These are phyloP conservation scores for Lasiodiplodia sp. DNA, from an alignment of 2,329 filamentous ascomycete species.

Conservation along the genomic window DNA sequence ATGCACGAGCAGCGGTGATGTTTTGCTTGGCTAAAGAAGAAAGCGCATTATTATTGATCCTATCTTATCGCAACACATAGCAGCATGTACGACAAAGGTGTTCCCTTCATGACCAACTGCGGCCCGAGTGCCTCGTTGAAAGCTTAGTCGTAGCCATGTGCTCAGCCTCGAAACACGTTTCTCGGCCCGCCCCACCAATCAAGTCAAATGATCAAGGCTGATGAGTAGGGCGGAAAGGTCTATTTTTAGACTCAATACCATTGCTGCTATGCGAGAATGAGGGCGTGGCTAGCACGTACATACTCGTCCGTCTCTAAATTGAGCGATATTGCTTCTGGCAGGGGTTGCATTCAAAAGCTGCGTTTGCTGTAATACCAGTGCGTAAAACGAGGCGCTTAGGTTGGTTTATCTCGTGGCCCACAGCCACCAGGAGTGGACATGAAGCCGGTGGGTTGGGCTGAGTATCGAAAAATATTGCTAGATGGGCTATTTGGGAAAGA, in stretches of 20 bases:
- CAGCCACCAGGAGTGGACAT: neutral
- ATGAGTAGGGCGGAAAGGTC: neutral
- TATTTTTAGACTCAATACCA: neutral
- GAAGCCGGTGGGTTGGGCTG: neutral
- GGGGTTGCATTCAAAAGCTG: neutral
- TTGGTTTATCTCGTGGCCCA: neutral
- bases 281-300: neutral
- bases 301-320: neutral
- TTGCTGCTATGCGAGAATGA: neutral
- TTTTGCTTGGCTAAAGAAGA: neutral
- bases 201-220: neutral
- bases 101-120: neutral
- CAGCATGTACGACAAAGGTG: neutral
- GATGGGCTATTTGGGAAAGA: neutral
- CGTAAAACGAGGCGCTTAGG: neutral
- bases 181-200: neutral
- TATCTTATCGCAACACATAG: neutral
- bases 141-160: neutral
- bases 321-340: neutral
- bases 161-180: slow-evolving; percentile 2
- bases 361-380: neutral
- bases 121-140: neutral
- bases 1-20: neutral
- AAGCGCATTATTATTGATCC: neutral
- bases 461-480: neutral